Evolutionary conservation across 2,329 filamentous ascomycete genomes (phyloP).

Genomic region (Aspergillus glaucus): DNA sequence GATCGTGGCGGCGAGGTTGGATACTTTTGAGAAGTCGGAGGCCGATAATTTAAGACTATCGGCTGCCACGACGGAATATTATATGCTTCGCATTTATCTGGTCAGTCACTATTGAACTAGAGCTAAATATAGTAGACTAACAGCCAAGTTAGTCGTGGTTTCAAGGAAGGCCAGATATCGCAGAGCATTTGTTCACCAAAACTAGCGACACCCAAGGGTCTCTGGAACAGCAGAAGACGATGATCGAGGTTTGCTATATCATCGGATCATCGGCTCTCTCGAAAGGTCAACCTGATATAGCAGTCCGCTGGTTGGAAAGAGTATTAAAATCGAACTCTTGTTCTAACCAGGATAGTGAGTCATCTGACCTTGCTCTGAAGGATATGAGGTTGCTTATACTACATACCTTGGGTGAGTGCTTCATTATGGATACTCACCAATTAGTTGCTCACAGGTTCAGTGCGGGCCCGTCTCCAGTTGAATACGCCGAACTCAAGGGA

Average conservation of each 20-base stretch:
- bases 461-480: conserved; percentile 21
- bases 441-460: conserved; percentile 5
- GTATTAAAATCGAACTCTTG: conserved; percentile 54
- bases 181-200: conserved; percentile 70
- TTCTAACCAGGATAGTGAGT: conserved; percentile 47
- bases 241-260: conserved; percentile 64
- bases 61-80: conserved; percentile 50
- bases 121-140: not conserved
- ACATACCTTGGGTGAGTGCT: conserved; percentile 52
- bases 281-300: conserved; percentile 49
- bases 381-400: conserved; percentile 62
- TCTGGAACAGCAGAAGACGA: conserved; percentile 43
- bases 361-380: conserved; percentile 52
- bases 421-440: too few species aligned
- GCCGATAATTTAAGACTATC: conserved; percentile 7
- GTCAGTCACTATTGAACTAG: conserved; percentile 41
- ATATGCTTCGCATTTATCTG: conserved; percentile 59
- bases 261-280: conserved; percentile 59
- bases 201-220: conserved; percentile 19
- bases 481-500: conserved; percentile 40
- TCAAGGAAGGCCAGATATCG: conserved; percentile 65
- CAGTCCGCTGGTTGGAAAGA: conserved; percentile 67
- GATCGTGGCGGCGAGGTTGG: conserved; percentile 55
- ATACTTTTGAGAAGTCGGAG: conserved; percentile 11
- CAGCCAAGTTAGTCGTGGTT: conserved; percentile 58